Percentiles rank a stretch among this genome's conserved stretches.
Conservation (phyloP, 768 basidiomycete species). For the Suillus fuscotomentosus region DNA sequence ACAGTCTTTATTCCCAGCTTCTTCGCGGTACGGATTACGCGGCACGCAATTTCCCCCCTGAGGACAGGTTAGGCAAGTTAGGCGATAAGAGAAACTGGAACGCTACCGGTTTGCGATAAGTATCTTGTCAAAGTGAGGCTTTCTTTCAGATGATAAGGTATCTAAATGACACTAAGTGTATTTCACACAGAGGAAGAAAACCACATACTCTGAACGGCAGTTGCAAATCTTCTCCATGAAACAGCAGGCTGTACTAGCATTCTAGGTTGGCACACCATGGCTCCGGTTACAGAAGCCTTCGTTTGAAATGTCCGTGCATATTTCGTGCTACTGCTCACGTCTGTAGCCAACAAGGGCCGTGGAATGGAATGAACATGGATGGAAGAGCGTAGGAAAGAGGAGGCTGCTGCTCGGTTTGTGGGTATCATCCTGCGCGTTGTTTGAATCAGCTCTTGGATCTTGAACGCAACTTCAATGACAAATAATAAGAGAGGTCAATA, state of each 20-base stretch:
- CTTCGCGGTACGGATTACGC: slow-evolving; percentile 87
- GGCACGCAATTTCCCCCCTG: slow-evolving; percentile 95
- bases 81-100: slow-evolving; percentile 6
- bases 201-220: slow-evolving; percentile 17
- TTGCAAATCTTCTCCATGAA: slow-evolving; percentile 16
- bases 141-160: slow-evolving; percentile 16
- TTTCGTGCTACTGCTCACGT: not conserved
- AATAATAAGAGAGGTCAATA: not conserved
- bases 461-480: not conserved
- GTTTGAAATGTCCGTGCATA: slow-evolving; percentile 1
- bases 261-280: not conserved
- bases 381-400: slow-evolving; percentile 18
- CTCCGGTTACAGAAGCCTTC: not conserved
- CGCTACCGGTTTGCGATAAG: slow-evolving; percentile 83
- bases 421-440: slow-evolving; percentile 25
- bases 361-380: not conserved
- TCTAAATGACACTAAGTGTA: not conserved
- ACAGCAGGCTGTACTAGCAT: not conserved
- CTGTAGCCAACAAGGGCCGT: not conserved
- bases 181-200: not conserved
- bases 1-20: slow-evolving; percentile 90
- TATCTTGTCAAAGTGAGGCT: slow-evolving; percentile 84
- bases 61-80: not conserved
- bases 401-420: slow-evolving; percentile 25
- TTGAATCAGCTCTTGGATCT: not conserved